Evolutionary conservation across 2,329 filamentous ascomycete species (phyloP).

Genomic region (Diaporthe citriasiana): DNA sequence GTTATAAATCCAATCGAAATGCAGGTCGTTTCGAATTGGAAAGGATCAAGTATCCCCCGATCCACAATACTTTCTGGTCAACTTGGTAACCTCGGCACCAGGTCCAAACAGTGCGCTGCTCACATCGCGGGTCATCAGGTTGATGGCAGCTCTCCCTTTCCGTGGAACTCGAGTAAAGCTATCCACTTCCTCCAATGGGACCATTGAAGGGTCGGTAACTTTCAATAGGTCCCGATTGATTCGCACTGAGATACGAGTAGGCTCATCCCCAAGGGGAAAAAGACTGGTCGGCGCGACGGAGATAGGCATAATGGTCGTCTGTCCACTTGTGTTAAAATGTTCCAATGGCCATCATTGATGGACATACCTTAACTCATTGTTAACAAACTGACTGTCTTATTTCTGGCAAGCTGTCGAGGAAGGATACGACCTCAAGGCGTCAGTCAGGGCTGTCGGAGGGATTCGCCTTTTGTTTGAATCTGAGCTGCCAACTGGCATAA

Average conservation of each 20-base stretch:
- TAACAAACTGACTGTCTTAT: neutral
- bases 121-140: neutral
- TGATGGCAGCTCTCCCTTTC: slow-evolving; percentile 1
- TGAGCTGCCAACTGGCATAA: neutral
- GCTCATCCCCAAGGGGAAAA: slow-evolving; percentile 1
- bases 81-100: neutral
- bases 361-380: neutral
- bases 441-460: neutral
- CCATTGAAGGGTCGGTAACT: neutral
- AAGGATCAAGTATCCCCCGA: too few relatives aligned
- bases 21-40: too few relatives aligned
- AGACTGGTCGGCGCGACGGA: slow-evolving; percentile 3
- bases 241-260: slow-evolving; percentile 3
- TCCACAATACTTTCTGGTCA: too few relatives aligned
- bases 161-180: neutral
- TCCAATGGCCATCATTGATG: neutral
- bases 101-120: neutral
- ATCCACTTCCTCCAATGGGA: neutral
- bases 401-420: neutral
- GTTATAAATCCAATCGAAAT: too few relatives aligned
- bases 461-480: neutral
- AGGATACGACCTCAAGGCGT: neutral
- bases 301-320: neutral
- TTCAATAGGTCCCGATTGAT: slow-evolving; percentile 4
- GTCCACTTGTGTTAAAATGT: neutral